Conservation (phyloP, 192 early-diverging fungal genomes). For the Lunasporangiospora selenospora region DNA sequence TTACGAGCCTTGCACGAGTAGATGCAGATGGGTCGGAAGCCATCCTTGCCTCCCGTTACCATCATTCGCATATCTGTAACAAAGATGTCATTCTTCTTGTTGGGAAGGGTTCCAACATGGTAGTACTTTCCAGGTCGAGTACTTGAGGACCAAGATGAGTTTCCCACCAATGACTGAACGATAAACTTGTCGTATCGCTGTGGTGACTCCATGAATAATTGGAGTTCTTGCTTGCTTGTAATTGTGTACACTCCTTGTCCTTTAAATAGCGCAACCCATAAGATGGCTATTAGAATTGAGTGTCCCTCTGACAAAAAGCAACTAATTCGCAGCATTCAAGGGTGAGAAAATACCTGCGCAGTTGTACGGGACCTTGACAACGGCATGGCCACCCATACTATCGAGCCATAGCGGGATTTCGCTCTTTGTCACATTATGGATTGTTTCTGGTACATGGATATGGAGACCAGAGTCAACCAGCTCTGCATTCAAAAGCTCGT, state of each 20-base stretch:
- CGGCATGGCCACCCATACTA: slow-evolving; percentile 87
- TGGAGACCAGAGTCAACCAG: slow-evolving; percentile 70
- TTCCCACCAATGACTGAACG: slow-evolving; percentile 88
- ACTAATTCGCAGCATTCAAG: neutral
- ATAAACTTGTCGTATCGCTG: slow-evolving; percentile 94
- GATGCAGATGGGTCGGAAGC: slow-evolving; percentile 83
- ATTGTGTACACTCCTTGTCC: slow-evolving; percentile 93
- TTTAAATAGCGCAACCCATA: slow-evolving; percentile 4
- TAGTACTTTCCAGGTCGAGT: slow-evolving; percentile 83
- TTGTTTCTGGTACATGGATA: slow-evolving; percentile 83
- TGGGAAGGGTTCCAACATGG: slow-evolving; percentile 90
- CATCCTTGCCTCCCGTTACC: slow-evolving; percentile 72
- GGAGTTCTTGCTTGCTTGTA: slow-evolving; percentile 75
- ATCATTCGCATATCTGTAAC: slow-evolving; percentile 88
- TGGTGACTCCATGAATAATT: slow-evolving; percentile 73
- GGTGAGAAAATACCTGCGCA: slow-evolving; percentile 77
- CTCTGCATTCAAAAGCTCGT: slow-evolving; percentile 87
- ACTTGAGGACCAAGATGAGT: slow-evolving; percentile 80
- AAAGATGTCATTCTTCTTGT: slow-evolving; percentile 88
- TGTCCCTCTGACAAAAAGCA: too few relatives aligned
- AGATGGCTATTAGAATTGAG: neutral
- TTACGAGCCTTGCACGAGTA: slow-evolving; percentile 83
- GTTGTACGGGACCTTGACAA: slow-evolving; percentile 86
- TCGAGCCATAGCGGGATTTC: slow-evolving; percentile 87
- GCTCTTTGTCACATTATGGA: slow-evolving; percentile 80